phyloP scores from a whole-genome alignment of 805 yeast species.

The Hanseniaspora clermontiae region DNA sequence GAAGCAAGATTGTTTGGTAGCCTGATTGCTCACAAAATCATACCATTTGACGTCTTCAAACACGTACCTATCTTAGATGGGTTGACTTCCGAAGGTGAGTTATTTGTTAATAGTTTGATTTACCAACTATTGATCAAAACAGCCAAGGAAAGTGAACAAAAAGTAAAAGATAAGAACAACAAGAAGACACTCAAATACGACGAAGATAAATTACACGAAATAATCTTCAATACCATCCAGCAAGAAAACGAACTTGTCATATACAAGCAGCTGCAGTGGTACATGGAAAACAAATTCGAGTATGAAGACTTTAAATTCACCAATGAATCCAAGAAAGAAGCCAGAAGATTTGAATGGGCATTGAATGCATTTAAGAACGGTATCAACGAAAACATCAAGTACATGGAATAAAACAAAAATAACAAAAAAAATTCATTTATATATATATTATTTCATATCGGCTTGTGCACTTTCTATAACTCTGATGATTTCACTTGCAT shows the following conservation, averaged over 20 bases:
- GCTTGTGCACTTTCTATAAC: slow-evolving; percentile 19
- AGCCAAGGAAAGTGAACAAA: slow-evolving; percentile 47
- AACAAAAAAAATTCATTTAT: not conserved
- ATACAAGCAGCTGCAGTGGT: slow-evolving; percentile 27
- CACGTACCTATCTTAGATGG: slow-evolving; percentile 62
- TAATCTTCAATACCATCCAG: slow-evolving; percentile 19
- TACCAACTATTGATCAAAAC: slow-evolving; percentile 53
- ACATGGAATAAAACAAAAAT: not conserved
- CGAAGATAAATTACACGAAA: slow-evolving; percentile 22
- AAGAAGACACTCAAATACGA: slow-evolving; percentile 19
- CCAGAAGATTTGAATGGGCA: slow-evolving; percentile 27
- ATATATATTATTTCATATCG: slow-evolving; percentile 20
- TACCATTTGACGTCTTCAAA: slow-evolving; percentile 61
- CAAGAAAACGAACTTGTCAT: slow-evolving; percentile 22
- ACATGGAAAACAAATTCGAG: slow-evolving; percentile 21
- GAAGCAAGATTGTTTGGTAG: slow-evolving; percentile 72
- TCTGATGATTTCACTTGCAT: slow-evolving; percentile 25
- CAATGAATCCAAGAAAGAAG: slow-evolving; percentile 19
- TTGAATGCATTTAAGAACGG: slow-evolving; percentile 7
- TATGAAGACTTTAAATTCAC: slow-evolving; percentile 17
- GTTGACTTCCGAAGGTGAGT: slow-evolving; percentile 42
- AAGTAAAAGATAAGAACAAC: slow-evolving; percentile 22
- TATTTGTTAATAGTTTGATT: slow-evolving; percentile 63
- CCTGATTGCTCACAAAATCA: slow-evolving; percentile 56
- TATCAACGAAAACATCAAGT: slow-evolving; percentile 14